Conservation (phyloP, 768 basidiomycete genomes). For the Harrya chromipes region DNA sequence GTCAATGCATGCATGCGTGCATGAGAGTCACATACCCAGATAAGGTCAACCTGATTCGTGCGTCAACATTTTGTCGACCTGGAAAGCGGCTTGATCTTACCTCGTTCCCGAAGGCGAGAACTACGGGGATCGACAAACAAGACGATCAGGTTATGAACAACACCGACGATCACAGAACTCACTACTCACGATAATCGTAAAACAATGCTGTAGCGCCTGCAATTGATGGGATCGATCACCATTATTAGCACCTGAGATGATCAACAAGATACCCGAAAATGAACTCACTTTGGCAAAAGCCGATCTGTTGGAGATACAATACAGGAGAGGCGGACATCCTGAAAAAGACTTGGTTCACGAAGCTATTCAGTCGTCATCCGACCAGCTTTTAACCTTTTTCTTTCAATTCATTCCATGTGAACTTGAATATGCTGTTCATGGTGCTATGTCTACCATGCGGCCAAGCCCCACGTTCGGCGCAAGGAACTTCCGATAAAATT, state of each 20-base stretch:
- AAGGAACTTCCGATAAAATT: no score
- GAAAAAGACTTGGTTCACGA: neutral
- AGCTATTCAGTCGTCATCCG: no score
- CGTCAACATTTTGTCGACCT: neutral
- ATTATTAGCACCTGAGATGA: neutral
- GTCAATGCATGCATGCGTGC: no score
- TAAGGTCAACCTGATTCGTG: conserved; percentile 14
- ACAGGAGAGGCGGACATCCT: neutral
- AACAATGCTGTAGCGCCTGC: conserved; percentile 9
- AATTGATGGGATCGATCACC: conserved; percentile 1
- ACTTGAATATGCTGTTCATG: no score
- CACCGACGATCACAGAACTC: neutral
- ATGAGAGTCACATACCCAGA: conserved; percentile 14
- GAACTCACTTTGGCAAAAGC: conserved; percentile 8
- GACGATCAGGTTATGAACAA: neutral
- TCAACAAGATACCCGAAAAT: neutral
- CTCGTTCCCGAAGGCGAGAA: conserved; percentile 12
- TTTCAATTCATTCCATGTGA: no score
- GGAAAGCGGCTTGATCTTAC: neutral
- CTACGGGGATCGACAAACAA: neutral
- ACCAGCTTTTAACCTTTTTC: no score
- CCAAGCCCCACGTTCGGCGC: no score
- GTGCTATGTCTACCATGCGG: no score
- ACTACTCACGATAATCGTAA: conserved; percentile 19
- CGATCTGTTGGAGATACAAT: conserved; percentile 6